These are phyloP conservation scores for Fusarium camptoceras DNA, from an alignment of 2,329 filamentous ascomycete genomes.

Conservation along the genomic window DNA sequence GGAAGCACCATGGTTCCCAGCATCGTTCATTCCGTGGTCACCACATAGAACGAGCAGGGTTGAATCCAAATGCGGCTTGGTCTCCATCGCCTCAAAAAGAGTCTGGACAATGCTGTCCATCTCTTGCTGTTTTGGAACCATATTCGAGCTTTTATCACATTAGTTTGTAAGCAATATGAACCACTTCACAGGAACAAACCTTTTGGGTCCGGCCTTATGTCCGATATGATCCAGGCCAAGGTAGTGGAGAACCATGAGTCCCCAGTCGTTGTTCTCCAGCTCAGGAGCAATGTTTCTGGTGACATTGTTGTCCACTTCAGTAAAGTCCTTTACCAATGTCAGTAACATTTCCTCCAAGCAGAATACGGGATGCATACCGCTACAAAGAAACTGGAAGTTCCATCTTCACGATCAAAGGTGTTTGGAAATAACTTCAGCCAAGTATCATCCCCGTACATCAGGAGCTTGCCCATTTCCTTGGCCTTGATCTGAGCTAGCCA, in stretches of 20 bases:
- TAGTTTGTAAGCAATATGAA: not conserved
- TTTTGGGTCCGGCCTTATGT: slow-evolving; percentile 91
- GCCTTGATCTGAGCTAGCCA: slow-evolving; percentile 95
- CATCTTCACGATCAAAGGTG: slow-evolving; percentile 87
- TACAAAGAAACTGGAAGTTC: slow-evolving; percentile 98
- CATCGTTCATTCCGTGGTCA: slow-evolving; percentile 99
- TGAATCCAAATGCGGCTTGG: slow-evolving; percentile 75
- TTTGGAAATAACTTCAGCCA: slow-evolving; percentile 97
- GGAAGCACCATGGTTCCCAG: slow-evolving; percentile 95
- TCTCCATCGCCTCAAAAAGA: slow-evolving; percentile 82
- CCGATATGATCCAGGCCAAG: slow-evolving; percentile 97
- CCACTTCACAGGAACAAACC: slow-evolving; percentile 58
- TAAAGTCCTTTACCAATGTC: slow-evolving; percentile 78
- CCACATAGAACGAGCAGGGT: slow-evolving; percentile 89
- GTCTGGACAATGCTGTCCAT: slow-evolving; percentile 87
- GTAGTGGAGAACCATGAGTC: slow-evolving; percentile 93
- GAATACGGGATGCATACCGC: slow-evolving; percentile 72
- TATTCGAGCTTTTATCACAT: slow-evolving; percentile 73
- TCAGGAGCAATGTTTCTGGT: slow-evolving; percentile 88
- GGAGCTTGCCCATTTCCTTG: slow-evolving; percentile 75
- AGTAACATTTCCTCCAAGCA: not conserved
- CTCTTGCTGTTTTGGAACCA: slow-evolving; percentile 91
- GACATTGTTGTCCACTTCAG: slow-evolving; percentile 97
- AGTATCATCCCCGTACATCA: slow-evolving; percentile 98
- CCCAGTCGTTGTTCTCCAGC: slow-evolving; percentile 84